A percentile compares a stretch with the other conserved stretches of the same genome.
Conservation (phyloP, 495 filamentous ascomycete species). For the Aspergillus panamensis region DNA sequence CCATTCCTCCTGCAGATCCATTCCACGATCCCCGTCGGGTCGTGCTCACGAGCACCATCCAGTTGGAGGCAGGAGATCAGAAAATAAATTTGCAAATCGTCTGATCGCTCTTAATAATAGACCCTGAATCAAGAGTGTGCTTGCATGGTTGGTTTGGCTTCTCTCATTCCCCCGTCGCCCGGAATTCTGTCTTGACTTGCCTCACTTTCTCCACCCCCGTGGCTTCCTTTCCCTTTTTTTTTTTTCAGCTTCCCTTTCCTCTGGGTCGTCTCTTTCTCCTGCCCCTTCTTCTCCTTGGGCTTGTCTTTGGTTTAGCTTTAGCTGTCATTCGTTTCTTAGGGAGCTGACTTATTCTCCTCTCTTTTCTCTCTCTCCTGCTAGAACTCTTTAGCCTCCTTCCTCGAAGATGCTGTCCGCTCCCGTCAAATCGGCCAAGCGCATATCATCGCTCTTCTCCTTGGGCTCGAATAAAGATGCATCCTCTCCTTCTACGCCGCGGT, state of each 20-base stretch:
- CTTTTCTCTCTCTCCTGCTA: neutral
- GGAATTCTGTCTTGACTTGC: slow-evolving; percentile 4
- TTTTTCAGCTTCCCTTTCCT: slow-evolving; percentile 1
- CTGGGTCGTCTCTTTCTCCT: slow-evolving; percentile 3
- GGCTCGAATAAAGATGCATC: slow-evolving; percentile 37
- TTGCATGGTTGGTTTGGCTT: slow-evolving; percentile 36
- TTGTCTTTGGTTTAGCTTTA: neutral
- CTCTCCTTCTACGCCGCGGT: slow-evolving; percentile 27
- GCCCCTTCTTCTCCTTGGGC: neutral
- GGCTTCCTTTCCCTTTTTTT: slow-evolving; percentile 9
- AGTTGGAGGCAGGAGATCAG: slow-evolving; percentile 1
- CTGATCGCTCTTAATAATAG: slow-evolving; percentile 7
- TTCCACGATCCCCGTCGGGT: slow-evolving; percentile 25
- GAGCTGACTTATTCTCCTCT: slow-evolving; percentile 14
- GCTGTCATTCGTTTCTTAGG: slow-evolving; percentile 6
- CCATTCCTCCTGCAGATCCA: slow-evolving; percentile 48
- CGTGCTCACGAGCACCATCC: slow-evolving; percentile 6
- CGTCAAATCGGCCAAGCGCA: slow-evolving; percentile 49
- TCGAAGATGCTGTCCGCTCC: slow-evolving; percentile 46
- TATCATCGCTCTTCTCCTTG: slow-evolving; percentile 47
- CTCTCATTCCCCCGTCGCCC: slow-evolving; percentile 18
- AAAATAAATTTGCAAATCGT: slow-evolving; percentile 1
- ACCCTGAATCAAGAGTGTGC: slow-evolving; percentile 6
- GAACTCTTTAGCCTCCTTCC: slow-evolving; percentile 7
- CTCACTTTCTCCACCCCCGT: slow-evolving; percentile 7